phyloP scores from a whole-genome alignment of 2,329 filamentous ascomycete species.

The Claviceps cyperi region DNA sequence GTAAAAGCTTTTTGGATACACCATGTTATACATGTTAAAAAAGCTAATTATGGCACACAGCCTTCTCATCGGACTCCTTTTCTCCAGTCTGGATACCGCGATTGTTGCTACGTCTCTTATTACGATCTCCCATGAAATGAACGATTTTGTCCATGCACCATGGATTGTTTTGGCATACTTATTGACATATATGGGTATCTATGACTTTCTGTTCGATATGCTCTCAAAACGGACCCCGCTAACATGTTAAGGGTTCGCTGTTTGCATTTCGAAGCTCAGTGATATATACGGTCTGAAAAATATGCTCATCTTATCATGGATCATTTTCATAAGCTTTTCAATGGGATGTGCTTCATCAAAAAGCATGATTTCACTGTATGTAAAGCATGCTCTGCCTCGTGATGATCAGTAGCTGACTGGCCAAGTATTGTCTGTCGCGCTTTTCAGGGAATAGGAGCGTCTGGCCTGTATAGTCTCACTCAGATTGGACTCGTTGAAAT shows the following conservation, averaged over 20 bases:
- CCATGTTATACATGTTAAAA: background rate
- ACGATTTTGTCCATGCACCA: slow-evolving; percentile 35
- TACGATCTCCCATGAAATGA: slow-evolving; percentile 37
- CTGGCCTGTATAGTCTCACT: slow-evolving; percentile 45
- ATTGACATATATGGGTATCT: slow-evolving; percentile 38
- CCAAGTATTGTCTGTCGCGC: slow-evolving; percentile 41
- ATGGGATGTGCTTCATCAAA: slow-evolving; percentile 36
- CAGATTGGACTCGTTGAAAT: slow-evolving; percentile 44
- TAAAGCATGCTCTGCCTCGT: background rate
- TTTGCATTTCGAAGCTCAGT: slow-evolving; percentile 43
- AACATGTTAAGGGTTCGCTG: slow-evolving; percentile 31
- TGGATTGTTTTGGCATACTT: slow-evolving; percentile 44
- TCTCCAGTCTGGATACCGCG: slow-evolving; percentile 42
- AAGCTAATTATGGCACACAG: slow-evolving; percentile 15
- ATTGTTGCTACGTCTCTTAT: slow-evolving; percentile 44
- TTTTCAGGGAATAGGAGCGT: slow-evolving; percentile 46
- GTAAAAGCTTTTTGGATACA: background rate
- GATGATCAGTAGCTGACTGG: slow-evolving; percentile 9
- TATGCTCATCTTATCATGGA: slow-evolving; percentile 35
- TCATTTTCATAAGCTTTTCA: slow-evolving; percentile 40
- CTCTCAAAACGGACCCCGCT: slow-evolving; percentile 2
- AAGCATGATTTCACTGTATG: slow-evolving; percentile 37
- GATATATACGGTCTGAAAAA: slow-evolving; percentile 43
- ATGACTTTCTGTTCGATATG: background rate
- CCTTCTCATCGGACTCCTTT: slow-evolving; percentile 37